phyloP scores from a whole-genome alignment of 768 basidiomycete species.

The Serendipita sp. region DNA sequence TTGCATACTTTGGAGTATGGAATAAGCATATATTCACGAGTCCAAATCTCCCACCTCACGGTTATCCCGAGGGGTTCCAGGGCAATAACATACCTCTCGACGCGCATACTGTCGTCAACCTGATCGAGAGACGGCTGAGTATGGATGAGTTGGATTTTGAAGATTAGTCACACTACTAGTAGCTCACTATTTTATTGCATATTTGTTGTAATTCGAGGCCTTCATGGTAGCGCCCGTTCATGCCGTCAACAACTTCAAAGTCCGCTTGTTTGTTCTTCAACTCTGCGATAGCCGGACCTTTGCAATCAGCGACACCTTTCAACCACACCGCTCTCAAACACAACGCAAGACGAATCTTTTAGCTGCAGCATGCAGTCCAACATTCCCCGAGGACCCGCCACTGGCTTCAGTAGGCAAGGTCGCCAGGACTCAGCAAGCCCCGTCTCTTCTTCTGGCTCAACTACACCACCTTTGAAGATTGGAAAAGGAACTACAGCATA shows the following conservation, averaged over 20 bases:
- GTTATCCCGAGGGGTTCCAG: slow-evolving; percentile 78
- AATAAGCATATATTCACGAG: slow-evolving; percentile 51
- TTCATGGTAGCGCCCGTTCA: background rate
- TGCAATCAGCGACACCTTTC: background rate
- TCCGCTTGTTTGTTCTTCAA: background rate
- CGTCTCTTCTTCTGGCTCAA: background rate
- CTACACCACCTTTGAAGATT: background rate
- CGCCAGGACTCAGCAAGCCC: background rate
- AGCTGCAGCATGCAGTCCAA: slow-evolving; percentile 1
- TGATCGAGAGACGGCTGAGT: slow-evolving; percentile 3
- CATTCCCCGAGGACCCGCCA: background rate
- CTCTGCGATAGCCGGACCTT: background rate
- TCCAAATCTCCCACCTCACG: slow-evolving; percentile 49
- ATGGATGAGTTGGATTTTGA: background rate
- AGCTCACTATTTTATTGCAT: background rate
- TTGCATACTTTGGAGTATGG: slow-evolving; percentile 80
- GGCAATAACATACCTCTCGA: slow-evolving; percentile 74
- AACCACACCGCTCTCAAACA: background rate
- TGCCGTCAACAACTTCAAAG: background rate
- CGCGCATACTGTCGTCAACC: slow-evolving; percentile 18
- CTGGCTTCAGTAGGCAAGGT: background rate
- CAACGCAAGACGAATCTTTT: background rate
- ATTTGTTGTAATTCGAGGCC: background rate
- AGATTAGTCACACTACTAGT: background rate
- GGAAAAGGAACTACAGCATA: slow-evolving; percentile 1